Evolutionary conservation across 805 yeast genomes (phyloP).

Genomic region (Cyberlindnera xishuangbannaensis): DNA sequence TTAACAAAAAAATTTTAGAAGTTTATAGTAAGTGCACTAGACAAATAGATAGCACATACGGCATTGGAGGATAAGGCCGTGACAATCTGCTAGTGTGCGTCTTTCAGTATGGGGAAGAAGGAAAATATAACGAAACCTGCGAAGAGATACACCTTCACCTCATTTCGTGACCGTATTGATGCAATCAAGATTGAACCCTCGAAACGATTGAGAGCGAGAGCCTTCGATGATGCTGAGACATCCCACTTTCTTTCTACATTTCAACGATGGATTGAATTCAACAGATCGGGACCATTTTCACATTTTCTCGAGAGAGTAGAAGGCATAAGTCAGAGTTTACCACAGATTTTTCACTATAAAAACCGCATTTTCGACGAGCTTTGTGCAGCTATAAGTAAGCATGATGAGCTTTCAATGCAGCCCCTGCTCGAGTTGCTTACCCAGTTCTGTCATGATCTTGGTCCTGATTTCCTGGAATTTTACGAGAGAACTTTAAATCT

Average conservation of each 20-base stretch:
- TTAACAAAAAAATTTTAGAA: too few species aligned
- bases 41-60: too few species aligned
- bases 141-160: conserved; percentile 51
- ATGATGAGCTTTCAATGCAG: conserved; percentile 69
- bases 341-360: conserved; percentile 75
- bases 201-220: conserved; percentile 48
- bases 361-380: conserved; percentile 51
- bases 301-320: conserved; percentile 54
- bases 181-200: conserved; percentile 77
- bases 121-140: conserved; percentile 44
- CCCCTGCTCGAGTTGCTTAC: conserved; percentile 76
- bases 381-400: conserved; percentile 37
- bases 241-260: conserved; percentile 77
- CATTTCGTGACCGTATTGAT: conserved; percentile 83
- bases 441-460: conserved; percentile 87
- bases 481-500: conserved; percentile 48
- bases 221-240: conserved; percentile 63
- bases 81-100: too few species aligned
- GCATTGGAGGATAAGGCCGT: too few species aligned
- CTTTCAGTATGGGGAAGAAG: conserved; percentile 24
- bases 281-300: conserved; percentile 66
- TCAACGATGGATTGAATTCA: conserved; percentile 85
- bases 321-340: conserved; percentile 57
- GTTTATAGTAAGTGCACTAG: too few species aligned
- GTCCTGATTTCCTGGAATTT: conserved; percentile 79